Percentiles rank a stretch among this genome's conserved stretches.
Evolutionary conservation across 768 basidiomycete species (phyloP).

Genomic region (Thelephora ganbajun): DNA sequence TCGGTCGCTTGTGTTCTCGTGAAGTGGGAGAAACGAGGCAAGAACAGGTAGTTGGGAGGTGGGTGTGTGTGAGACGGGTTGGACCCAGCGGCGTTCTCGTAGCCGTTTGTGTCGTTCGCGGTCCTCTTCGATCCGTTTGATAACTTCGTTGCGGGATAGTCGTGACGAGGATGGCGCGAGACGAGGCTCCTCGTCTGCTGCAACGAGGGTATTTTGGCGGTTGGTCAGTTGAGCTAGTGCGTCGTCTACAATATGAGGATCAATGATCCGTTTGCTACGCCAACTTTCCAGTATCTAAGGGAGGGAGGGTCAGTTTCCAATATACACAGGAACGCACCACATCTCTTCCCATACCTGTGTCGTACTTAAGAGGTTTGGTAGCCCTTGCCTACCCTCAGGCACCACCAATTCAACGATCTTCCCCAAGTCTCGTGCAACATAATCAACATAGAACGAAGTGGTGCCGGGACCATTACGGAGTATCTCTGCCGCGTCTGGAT

Average conservation of each 20-base stretch:
- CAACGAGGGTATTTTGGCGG: slow-evolving; percentile 20
- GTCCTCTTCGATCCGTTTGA: slow-evolving; percentile 85
- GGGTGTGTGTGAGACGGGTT: slow-evolving; percentile 46
- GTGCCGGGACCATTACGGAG: slow-evolving; percentile 15
- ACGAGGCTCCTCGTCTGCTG: slow-evolving; percentile 9
- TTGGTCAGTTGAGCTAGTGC: slow-evolving; percentile 41
- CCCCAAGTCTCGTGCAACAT: slow-evolving; percentile 61
- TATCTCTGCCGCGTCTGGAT: slow-evolving; percentile 22
- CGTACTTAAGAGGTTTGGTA: slow-evolving; percentile 78
- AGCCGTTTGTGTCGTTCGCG: slow-evolving; percentile 86
- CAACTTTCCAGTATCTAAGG: slow-evolving; percentile 81
- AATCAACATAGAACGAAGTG: slow-evolving; percentile 57
- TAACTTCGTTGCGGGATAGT: slow-evolving; percentile 44
- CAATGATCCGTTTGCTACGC: slow-evolving; percentile 74
- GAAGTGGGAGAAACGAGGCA: slow-evolving; percentile 45
- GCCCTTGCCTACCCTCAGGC: slow-evolving; percentile 73
- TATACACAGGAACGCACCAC: neutral
- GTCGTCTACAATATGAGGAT: slow-evolving; percentile 65
- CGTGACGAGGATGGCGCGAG: slow-evolving; percentile 12
- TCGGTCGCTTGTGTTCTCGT: slow-evolving; percentile 20
- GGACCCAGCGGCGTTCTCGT: slow-evolving; percentile 86
- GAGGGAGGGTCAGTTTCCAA: neutral
- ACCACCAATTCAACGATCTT: slow-evolving; percentile 80
- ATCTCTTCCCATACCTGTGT: slow-evolving; percentile 48
- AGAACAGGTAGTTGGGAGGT: slow-evolving; percentile 28